Evolutionary conservation across 2,329 filamentous ascomycete genomes (phyloP).

Genomic region (Fusarium temperatum): DNA sequence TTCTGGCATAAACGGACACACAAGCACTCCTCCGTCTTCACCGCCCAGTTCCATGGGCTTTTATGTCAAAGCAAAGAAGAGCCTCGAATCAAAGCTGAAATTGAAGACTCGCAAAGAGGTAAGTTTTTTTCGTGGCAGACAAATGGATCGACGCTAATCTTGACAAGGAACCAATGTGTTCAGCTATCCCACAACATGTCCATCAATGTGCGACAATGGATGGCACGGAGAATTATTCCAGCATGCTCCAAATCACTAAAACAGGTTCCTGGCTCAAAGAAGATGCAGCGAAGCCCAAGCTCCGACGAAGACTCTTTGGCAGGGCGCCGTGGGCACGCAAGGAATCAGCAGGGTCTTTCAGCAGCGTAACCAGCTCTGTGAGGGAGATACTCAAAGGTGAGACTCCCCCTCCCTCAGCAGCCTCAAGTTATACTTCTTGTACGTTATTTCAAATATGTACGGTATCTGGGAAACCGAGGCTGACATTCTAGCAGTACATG

Average conservation of each 20-base stretch:
- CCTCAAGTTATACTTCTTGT: conserved; percentile 27
- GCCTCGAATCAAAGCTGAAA: conserved; percentile 37
- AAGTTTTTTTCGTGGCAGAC: neutral
- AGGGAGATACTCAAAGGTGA: conserved; percentile 51
- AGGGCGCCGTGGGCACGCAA: conserved; percentile 54
- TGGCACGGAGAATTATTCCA: conserved; percentile 22
- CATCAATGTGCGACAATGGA: conserved; percentile 11
- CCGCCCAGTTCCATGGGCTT: neutral
- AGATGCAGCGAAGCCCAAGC: conserved; percentile 41
- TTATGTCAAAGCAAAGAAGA: conserved; percentile 37
- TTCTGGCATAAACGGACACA: neutral
- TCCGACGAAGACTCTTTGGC: conserved; percentile 52
- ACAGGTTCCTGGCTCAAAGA: conserved; percentile 45
- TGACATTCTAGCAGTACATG: conserved; percentile 19
- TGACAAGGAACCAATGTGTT: neutral
- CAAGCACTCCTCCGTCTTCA: neutral
- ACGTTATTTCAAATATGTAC: neutral
- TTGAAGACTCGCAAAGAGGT: conserved; percentile 26
- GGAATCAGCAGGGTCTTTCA: conserved; percentile 49
- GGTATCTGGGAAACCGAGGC: neutral
- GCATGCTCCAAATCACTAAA: conserved; percentile 34
- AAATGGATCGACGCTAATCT: neutral
- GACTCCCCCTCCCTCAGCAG: conserved; percentile 47
- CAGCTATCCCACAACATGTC: conserved; percentile 30
- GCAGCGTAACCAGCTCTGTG: conserved; percentile 54